A percentile compares a stretch with the other conserved stretches of the same genome.
These are phyloP conservation scores for Phialocephala sp. DNA, from an alignment of 2,329 filamentous ascomycete genomes.

Conservation along the genomic window DNA sequence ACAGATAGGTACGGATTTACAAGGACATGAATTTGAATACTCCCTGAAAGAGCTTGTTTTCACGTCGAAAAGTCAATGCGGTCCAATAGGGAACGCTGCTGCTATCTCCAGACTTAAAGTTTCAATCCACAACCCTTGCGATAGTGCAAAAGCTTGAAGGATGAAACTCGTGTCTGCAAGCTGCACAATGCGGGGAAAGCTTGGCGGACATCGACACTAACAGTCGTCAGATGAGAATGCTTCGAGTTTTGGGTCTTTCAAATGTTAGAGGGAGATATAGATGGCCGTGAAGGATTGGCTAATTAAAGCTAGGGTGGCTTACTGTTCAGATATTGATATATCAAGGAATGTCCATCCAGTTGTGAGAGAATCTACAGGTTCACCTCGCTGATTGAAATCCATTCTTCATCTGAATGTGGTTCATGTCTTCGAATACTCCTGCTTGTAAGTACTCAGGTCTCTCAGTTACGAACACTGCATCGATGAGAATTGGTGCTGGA, in stretches of 20 bases:
- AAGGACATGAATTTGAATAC: neutral
- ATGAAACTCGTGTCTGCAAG: slow-evolving; percentile 8
- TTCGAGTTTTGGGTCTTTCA: neutral
- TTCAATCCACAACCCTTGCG: neutral
- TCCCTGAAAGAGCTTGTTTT: neutral
- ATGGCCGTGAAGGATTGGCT: neutral
- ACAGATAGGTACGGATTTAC: neutral
- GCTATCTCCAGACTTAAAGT: neutral
- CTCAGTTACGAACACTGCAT: neutral
- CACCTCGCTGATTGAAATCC: neutral
- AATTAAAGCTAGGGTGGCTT: neutral
- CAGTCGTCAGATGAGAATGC: neutral
- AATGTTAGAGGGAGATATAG: neutral
- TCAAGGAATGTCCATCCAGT: neutral
- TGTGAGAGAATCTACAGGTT: neutral
- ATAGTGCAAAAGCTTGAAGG: neutral
- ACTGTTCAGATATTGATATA: neutral
- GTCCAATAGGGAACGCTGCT: neutral
- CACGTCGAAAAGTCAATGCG: neutral
- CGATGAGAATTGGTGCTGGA: too few species aligned
- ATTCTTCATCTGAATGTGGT: neutral
- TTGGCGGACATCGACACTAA: neutral
- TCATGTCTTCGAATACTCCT: neutral
- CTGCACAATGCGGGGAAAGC: neutral
- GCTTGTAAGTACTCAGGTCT: neutral